Conservation (phyloP, 75 land plant species). For the Adiantum capillusveneris region DNA sequence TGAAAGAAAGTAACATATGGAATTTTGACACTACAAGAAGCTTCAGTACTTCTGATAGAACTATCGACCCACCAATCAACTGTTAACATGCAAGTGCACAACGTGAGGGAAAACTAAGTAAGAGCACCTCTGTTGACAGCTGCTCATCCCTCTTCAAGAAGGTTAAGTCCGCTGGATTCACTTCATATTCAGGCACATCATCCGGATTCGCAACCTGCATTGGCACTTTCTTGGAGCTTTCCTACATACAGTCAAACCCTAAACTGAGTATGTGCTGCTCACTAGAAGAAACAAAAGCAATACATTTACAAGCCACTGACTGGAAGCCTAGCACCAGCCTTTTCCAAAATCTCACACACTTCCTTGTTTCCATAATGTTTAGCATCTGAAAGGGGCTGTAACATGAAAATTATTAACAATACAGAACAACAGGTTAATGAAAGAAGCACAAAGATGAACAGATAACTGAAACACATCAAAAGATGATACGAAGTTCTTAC, state of each 20-base stretch:
- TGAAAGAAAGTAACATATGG: too few species aligned
- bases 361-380: constrained; percentile 62
- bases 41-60: too few species aligned
- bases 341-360: constrained; percentile 66
- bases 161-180: constrained; percentile 58
- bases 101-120: too few species aligned
- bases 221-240: constrained; percentile 28
- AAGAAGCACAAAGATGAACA: too few species aligned
- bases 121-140: too few species aligned
- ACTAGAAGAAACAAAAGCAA: background rate
- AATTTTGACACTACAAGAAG: too few species aligned
- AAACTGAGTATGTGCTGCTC: background rate
- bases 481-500: constrained; percentile 21
- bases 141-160: constrained; percentile 62
- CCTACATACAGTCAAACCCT: background rate
- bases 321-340: constrained; percentile 51
- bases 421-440: background rate
- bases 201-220: constrained; percentile 62
- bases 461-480: background rate
- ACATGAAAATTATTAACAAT: too few species aligned
- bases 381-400: constrained; percentile 95
- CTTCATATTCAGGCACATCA: constrained; percentile 90
- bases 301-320: constrained; percentile 26
- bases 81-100: too few species aligned
- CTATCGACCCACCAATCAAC: too few species aligned